These are phyloP conservation scores for Phytopythium vexans DNA, from an alignment of 352 stramenopile species.

Conservation along the genomic window DNA sequence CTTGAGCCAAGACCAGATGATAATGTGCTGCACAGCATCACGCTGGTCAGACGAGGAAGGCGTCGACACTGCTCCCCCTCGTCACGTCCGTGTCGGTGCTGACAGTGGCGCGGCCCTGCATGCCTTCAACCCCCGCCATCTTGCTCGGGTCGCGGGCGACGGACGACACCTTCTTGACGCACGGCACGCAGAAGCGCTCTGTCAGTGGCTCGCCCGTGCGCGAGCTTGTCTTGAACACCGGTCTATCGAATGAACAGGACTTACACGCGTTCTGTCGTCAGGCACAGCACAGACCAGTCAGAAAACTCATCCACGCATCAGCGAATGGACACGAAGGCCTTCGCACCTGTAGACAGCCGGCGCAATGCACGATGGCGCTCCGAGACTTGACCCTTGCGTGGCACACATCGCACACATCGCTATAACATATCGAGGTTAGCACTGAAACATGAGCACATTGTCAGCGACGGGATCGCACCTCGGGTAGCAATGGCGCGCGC, in stretches of 20 bases:
- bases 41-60: conserved; percentile 17
- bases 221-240: conserved; percentile 20
- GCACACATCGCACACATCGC: conserved; percentile 28
- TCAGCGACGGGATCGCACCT: conserved; percentile 9
- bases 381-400: conserved; percentile 14
- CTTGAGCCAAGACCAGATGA: too few relatives aligned
- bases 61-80: conserved; percentile 4
- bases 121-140: not conserved
- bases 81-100: conserved; percentile 5
- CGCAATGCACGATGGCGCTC: conserved; percentile 14
- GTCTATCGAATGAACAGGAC: conserved; percentile 18
- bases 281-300: not conserved
- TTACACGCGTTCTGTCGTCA: conserved; percentile 24
- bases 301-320: not conserved
- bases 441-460: not conserved
- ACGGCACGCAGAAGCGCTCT: conserved; percentile 27
- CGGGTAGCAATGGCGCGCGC: conserved; percentile 10
- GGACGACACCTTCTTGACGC: conserved; percentile 19
- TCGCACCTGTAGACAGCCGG: conserved; percentile 22
- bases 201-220: conserved; percentile 16
- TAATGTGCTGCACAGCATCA: too few relatives aligned
- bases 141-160: conserved; percentile 6
- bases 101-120: conserved; percentile 3
- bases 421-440: conserved; percentile 1
- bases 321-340: not conserved